Base-by-base conservation (phyloP, 2,329 filamentous ascomycete genomes). In the Teratosphaeria destructans region DNA sequence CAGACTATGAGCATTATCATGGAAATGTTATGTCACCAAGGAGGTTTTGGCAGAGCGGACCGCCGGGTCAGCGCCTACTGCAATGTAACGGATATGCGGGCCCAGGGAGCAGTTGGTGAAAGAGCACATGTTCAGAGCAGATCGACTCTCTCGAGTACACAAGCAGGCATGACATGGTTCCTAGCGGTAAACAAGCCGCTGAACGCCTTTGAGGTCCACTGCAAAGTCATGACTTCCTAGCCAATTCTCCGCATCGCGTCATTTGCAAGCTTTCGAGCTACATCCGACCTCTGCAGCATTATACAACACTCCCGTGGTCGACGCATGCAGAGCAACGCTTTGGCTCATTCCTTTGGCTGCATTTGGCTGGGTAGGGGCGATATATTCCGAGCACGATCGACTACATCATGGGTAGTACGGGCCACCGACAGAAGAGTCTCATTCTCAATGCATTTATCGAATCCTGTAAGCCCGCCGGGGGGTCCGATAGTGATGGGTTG, bases 381-480 rank as follows among this genome's bases (percentile, higher is more conserved):
- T 5, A 19, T n/a, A 8, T 49, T 23, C 2, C 16, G n/a, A 49
- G 14, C 43, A 49, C 14, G n/a, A 5, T 5, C 43, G 43, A 39
- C 5, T 39, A 12, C 43, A 49, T 3, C 4, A 49, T 49, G 43
- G 43, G n/a, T 3, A 49, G n/a, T 49, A 23, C 16, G 19, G 43
- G 6, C 16, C 43, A 49, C 19, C 26, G n/a, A 19, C 75, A 75
- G 63, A 75, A 73, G 64, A 63, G 68, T 37, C 61, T 76, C 56
- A 73, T 76, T 34, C 69, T 77, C 52, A 76, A 77, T 66, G 74
- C 74, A 34, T 77, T 77, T 57, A 74, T 76, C 12, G 74, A 76
- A 59, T 74, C 72, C 65, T 76, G 74, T 67, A 58, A 57, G 43
- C n/a, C 29, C 2, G 23, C 23, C 23, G 23, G 23, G 1, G 23